Conservation (phyloP, 192 early-diverging fungal species). For the Thamnidium elegans region DNA sequence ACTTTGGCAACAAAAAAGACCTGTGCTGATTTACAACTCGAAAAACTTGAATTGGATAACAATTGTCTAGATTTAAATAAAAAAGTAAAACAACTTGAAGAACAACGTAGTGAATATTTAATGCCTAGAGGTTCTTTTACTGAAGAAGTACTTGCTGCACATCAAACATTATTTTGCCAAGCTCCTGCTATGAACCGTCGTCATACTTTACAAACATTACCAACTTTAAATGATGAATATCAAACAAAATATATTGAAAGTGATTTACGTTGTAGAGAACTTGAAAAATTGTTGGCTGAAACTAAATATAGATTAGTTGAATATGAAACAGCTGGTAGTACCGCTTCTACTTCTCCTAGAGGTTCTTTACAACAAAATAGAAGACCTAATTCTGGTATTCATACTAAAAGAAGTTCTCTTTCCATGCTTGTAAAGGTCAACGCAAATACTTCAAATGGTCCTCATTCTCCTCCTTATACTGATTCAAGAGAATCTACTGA, state of each 20-base stretch:
- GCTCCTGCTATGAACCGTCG: constrained; percentile 21
- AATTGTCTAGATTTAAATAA: constrained; percentile 12
- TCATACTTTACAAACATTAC: constrained; percentile 30
- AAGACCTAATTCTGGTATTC: constrained; percentile 7
- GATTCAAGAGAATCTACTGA: constrained; percentile 24
- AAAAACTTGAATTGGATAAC: constrained; percentile 25
- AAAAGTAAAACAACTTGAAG: constrained; percentile 25
- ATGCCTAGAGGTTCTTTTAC: constrained; percentile 29
- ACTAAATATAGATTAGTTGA: constrained; percentile 37
- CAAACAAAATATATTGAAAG: constrained; percentile 36
- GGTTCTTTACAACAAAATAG: constrained; percentile 15
- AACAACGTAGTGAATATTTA: constrained; percentile 29
- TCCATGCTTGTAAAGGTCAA: constrained; percentile 12
- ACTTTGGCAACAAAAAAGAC: constrained; percentile 32
- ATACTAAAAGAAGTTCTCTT: constrained; percentile 10
- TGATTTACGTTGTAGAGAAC: constrained; percentile 37
- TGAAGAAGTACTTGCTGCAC: constrained; percentile 33
- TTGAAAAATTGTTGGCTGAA: constrained; percentile 40
- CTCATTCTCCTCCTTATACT: constrained; percentile 9
- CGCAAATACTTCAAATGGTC: background rate
- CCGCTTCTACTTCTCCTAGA: constrained; percentile 14
- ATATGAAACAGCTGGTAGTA: constrained; percentile 22
- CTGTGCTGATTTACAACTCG: constrained; percentile 34
- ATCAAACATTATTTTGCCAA: constrained; percentile 16
- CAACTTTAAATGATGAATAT: constrained; percentile 18